Percentiles rank a stretch among this genome's conserved stretches.
Conservation (phyloP, 169 alveolate genomes). For the Cryptosporidium viatorum region DNA sequence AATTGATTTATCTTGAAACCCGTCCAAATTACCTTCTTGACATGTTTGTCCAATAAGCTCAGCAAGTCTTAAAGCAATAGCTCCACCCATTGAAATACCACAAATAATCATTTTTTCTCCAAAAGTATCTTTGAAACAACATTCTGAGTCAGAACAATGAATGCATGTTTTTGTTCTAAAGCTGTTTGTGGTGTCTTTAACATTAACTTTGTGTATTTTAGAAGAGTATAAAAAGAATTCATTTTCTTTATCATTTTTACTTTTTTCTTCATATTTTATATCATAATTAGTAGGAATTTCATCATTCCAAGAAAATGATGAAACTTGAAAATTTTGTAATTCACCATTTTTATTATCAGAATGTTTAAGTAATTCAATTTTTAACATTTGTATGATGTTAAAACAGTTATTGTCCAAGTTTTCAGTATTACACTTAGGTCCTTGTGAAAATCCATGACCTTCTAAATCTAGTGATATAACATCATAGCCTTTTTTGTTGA, state of each 20-base stretch:
- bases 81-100: slow-evolving; percentile 75
- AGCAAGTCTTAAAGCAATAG: slow-evolving; percentile 32
- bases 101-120: slow-evolving; percentile 43
- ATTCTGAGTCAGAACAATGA: slow-evolving; percentile 15
- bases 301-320: slow-evolving; percentile 32
- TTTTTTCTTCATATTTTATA: neutral
- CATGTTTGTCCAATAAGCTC: slow-evolving; percentile 47
- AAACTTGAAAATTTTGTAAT: slow-evolving; percentile 7
- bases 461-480: slow-evolving; percentile 61
- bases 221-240: slow-evolving; percentile 11
- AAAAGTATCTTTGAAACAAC: slow-evolving; percentile 24
- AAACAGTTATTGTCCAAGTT: slow-evolving; percentile 39
- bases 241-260: neutral
- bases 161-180: neutral
- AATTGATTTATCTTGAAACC: neutral
- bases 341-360: neutral
- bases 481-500: slow-evolving; percentile 60
- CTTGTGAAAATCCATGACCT: slow-evolving; percentile 73
- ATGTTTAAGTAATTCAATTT: slow-evolving; percentile 17
- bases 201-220: neutral
- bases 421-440: slow-evolving; percentile 49
- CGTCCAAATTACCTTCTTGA: neutral
- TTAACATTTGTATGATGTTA: slow-evolving; percentile 55
- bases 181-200: neutral
- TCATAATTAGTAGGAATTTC: neutral